Conservation (phyloP, 2,329 filamentous ascomycete genomes). For the Capronia epimyces region DNA sequence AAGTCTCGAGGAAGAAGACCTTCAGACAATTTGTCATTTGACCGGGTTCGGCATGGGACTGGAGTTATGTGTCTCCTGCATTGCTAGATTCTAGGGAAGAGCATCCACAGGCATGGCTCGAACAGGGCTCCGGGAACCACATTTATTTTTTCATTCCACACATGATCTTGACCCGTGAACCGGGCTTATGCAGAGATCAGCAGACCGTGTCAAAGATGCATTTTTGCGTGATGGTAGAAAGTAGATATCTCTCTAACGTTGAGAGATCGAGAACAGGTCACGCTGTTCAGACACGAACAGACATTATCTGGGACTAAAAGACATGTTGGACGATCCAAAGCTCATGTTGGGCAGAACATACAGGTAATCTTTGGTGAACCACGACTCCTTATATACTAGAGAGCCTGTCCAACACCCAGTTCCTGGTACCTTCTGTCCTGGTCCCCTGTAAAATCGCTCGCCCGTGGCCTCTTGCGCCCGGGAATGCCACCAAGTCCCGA, state of each 20-base stretch:
- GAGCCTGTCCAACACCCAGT: constrained; percentile 2
- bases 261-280: too few species aligned
- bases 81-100: not conserved
- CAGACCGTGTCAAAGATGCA: too few species aligned
- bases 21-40: not conserved
- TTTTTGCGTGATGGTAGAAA: too few species aligned
- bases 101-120: not conserved
- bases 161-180: not conserved
- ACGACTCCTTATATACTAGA: too few species aligned
- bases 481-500: not conserved
- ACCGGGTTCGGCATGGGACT: not conserved
- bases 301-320: too few species aligned
- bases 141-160: not conserved
- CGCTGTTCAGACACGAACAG: too few species aligned
- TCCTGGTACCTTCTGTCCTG: not conserved
- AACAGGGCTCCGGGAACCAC: not conserved
- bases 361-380: too few species aligned
- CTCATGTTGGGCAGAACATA: too few species aligned
- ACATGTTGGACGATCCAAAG: too few species aligned
- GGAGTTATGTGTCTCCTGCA: not conserved
- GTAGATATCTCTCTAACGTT: too few species aligned
- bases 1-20: not conserved
- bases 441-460: constrained; percentile 3
- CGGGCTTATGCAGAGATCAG: not conserved
- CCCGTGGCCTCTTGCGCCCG: constrained; percentile 6